phyloP scores from a whole-genome alignment of 1,284 basidiomycete species.

The Exobasidium cylindrosporum region DNA sequence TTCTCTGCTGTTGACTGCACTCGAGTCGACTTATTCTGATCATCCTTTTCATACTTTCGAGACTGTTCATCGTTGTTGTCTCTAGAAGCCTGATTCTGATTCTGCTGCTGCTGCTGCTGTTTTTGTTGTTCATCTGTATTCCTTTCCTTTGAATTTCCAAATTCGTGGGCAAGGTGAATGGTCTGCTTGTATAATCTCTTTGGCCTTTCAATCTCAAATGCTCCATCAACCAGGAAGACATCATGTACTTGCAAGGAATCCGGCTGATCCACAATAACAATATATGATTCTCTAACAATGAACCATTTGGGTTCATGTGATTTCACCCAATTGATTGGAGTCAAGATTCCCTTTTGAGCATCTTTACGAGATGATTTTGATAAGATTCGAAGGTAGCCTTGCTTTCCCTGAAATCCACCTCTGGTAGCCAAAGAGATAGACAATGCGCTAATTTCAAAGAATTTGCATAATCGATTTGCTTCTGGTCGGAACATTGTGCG shows the following conservation, averaged over 20 bases:
- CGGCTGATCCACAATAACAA: constrained; percentile 81
- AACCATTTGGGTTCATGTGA: constrained; percentile 83
- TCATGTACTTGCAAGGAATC: constrained; percentile 74
- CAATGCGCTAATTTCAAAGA: constrained; percentile 88
- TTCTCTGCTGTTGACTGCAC: constrained; percentile 9
- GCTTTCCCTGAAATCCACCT: constrained; percentile 75
- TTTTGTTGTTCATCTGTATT: neutral
- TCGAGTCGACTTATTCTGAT: neutral
- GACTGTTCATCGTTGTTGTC: neutral
- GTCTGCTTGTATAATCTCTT: constrained; percentile 56
- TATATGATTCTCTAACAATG: constrained; percentile 85
- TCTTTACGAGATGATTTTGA: constrained; percentile 58
- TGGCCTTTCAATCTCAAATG: constrained; percentile 75
- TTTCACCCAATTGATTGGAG: constrained; percentile 63
- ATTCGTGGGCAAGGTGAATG: constrained; percentile 34
- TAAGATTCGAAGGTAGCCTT: constrained; percentile 70
- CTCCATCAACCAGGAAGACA: constrained; percentile 85
- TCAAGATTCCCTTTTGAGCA: constrained; percentile 57
- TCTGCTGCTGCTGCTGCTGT: neutral
- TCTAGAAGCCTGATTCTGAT: neutral
- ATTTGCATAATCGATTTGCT: constrained; percentile 85
- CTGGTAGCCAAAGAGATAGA: constrained; percentile 78
- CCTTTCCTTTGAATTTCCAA: constrained; percentile 6
- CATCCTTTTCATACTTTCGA: neutral
- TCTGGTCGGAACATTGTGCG: constrained; percentile 91